These are phyloP conservation scores for Perilla frutescens DNA, from an alignment of 257 asterid genomes.

Conservation along the genomic window DNA sequence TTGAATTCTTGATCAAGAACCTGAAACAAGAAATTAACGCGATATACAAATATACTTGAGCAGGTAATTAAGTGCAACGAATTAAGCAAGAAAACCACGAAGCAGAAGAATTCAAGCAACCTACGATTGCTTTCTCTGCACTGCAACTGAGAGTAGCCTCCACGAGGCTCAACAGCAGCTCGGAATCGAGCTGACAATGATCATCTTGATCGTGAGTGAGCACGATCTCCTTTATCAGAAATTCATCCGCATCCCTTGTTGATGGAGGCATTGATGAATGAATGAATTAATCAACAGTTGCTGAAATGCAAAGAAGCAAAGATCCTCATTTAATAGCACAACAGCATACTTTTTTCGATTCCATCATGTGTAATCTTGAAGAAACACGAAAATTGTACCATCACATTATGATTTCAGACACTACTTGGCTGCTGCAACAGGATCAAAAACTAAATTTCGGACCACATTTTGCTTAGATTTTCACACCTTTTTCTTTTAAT, in stretches of 20 bases:
- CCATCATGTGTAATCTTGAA: constrained; percentile 30
- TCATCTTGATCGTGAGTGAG: constrained; percentile 69
- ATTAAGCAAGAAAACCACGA: neutral
- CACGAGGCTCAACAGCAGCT: constrained; percentile 46
- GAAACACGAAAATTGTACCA: constrained; percentile 11
- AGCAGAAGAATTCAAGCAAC: constrained; percentile 5
- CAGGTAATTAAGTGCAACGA: neutral
- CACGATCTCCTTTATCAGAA: constrained; percentile 54
- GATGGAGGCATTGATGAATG: constrained; percentile 19
- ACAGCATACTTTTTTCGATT: constrained; percentile 25
- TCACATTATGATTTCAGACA: neutral
- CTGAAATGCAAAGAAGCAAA: constrained; percentile 21
- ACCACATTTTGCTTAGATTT: neutral
- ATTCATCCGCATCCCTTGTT: constrained; percentile 55
- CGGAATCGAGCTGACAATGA: constrained; percentile 49
- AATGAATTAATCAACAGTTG: neutral
- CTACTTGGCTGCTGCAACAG: neutral
- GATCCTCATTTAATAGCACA: constrained; percentile 34
- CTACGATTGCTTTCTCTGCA: constrained; percentile 42
- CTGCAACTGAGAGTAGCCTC: constrained; percentile 48
- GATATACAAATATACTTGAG: neutral
- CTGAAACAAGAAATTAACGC: constrained; percentile 40
- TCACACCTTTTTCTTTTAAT: neutral
- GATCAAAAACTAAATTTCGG: neutral
- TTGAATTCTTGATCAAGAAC: constrained; percentile 39